phyloP scores from a whole-genome alignment of 805 yeast species.

The Kodamaea kakaduensis region DNA sequence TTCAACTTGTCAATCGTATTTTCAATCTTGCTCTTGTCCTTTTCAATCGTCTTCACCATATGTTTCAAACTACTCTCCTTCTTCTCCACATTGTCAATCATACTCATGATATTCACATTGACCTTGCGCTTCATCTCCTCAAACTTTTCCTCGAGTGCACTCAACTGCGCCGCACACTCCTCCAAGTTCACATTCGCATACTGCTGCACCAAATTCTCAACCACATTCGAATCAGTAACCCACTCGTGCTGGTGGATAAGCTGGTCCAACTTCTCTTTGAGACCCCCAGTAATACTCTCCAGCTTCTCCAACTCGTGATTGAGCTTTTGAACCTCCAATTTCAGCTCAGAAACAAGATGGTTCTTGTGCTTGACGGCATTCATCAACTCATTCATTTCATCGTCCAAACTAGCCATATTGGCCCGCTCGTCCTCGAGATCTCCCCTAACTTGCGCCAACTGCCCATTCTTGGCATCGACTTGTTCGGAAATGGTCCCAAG shows the following conservation, averaged over 20 bases:
- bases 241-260: conserved; percentile 61
- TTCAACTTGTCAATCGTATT: conserved; percentile 82
- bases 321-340: conserved; percentile 50
- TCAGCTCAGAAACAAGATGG: conserved; percentile 44
- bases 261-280: conserved; percentile 39
- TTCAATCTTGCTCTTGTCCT: conserved; percentile 84
- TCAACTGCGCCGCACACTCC: conserved; percentile 56
- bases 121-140: conserved; percentile 75
- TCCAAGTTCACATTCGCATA: conserved; percentile 60
- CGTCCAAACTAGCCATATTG: conserved; percentile 63
- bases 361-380: conserved; percentile 40
- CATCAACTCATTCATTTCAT: conserved; percentile 65
- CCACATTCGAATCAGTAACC: conserved; percentile 63
- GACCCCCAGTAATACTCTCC: conserved; percentile 29
- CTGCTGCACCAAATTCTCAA: conserved; percentile 54
- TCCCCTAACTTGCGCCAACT: conserved; percentile 18
- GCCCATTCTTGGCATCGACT: conserved; percentile 21
- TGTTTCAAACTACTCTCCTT: conserved; percentile 71
- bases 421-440: conserved; percentile 53
- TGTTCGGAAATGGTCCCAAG: conserved; percentile 1
- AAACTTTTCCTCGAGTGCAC: conserved; percentile 53
- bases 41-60: conserved; percentile 83
- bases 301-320: conserved; percentile 53
- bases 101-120: conserved; percentile 80
- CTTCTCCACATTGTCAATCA: conserved; percentile 88